phyloP scores from a whole-genome alignment of 2,329 filamentous ascomycete species.

The Fusarium drepaniforme region DNA sequence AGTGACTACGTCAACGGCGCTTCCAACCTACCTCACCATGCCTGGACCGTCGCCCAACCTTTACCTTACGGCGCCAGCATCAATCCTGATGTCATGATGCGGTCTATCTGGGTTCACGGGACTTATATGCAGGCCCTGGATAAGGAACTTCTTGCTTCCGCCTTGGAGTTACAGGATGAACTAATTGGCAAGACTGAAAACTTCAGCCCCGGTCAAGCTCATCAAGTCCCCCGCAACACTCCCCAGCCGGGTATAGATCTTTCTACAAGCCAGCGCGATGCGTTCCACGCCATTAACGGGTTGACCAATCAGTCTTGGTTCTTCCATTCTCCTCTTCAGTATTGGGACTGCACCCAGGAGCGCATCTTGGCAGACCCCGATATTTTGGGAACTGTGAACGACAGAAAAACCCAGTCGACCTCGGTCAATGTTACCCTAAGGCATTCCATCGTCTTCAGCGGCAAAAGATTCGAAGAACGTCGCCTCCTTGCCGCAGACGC shows the following conservation, averaged over 20 bases:
- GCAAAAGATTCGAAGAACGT: slow-evolving; percentile 79
- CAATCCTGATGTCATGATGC: slow-evolving; percentile 81
- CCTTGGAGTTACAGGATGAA: slow-evolving; percentile 77
- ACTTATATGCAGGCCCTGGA: slow-evolving; percentile 83
- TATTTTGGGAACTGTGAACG: slow-evolving; percentile 77
- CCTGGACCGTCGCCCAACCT: slow-evolving; percentile 81
- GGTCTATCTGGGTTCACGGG: slow-evolving; percentile 85
- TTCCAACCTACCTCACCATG: slow-evolving; percentile 81
- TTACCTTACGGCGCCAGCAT: slow-evolving; percentile 64
- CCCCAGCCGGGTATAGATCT: slow-evolving; percentile 52
- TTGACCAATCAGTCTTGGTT: slow-evolving; percentile 77
- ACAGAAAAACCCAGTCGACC: slow-evolving; percentile 70
- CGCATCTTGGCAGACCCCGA: slow-evolving; percentile 70
- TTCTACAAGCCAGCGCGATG: slow-evolving; percentile 61
- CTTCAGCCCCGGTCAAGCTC: slow-evolving; percentile 62
- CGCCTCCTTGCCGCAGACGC: slow-evolving; percentile 79
- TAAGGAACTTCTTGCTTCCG: slow-evolving; percentile 72
- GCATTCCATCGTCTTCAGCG: slow-evolving; percentile 84
- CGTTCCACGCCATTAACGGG: slow-evolving; percentile 70
- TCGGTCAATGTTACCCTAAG: slow-evolving; percentile 80
- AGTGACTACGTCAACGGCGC: slow-evolving; percentile 78
- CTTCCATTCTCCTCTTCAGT: slow-evolving; percentile 85
- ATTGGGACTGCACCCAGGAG: slow-evolving; percentile 78
- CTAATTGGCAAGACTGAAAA: slow-evolving; percentile 72
- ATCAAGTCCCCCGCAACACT: slow-evolving; percentile 44